Conservation (phyloP, 2,329 filamentous ascomycete genomes). For the Aspergillus bombycis region DNA sequence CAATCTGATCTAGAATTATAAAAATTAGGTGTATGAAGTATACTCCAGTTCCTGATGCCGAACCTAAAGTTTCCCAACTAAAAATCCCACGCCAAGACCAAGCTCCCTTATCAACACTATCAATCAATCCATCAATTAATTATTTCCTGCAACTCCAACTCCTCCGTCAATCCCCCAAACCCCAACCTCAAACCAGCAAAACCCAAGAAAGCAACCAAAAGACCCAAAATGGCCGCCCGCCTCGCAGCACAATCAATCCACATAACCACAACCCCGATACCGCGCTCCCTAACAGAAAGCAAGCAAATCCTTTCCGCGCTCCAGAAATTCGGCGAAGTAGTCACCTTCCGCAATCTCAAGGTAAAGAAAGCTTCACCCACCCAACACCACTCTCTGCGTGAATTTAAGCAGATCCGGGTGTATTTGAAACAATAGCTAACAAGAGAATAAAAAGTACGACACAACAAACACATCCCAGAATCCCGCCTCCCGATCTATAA, state of each 20-base stretch:
- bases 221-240: slow-evolving; percentile 16
- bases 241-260: slow-evolving; percentile 32
- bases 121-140: no score
- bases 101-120: no score
- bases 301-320: slow-evolving; percentile 39
- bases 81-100: background rate
- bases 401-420: no score
- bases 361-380: no score
- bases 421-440: background rate
- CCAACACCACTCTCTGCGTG: no score
- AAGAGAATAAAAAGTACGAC: slow-evolving; percentile 33
- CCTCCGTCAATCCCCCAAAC: slow-evolving; percentile 16
- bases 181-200: background rate
- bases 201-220: slow-evolving; percentile 4
- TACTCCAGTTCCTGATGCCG: no score
- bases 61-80: no score
- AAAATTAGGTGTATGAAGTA: no score
- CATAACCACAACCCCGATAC: slow-evolving; percentile 33
- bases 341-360: slow-evolving; percentile 41
- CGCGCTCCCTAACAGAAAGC: slow-evolving; percentile 37
- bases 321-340: slow-evolving; percentile 47
- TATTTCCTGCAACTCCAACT: background rate
- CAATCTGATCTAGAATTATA: no score
- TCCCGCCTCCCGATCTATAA: slow-evolving; percentile 22
- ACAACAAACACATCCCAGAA: slow-evolving; percentile 27